A percentile compares a stretch with the other conserved stretches of the same genome.
Evolutionary conservation across 2,329 filamentous ascomycete species (phyloP).

Genomic region (Myriosclerotinia scirpicola): DNA sequence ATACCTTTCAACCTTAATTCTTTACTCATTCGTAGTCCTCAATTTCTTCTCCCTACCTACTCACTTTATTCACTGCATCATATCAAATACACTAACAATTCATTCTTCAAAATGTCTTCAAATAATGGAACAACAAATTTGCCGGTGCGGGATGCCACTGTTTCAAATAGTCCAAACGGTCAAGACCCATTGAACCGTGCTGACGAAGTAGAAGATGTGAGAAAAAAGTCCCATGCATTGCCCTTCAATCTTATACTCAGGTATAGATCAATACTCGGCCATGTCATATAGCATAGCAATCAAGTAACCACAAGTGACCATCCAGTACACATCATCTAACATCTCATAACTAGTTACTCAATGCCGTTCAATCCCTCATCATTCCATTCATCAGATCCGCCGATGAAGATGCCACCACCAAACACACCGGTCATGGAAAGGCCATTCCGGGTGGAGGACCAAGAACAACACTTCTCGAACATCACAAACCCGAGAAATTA

Average conservation of each 20-base stretch:
- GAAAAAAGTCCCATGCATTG: slow-evolving; percentile 28
- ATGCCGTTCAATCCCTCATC: slow-evolving; percentile 65
- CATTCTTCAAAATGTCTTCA: slow-evolving; percentile 17
- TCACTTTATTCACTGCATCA: neutral
- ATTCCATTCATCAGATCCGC: slow-evolving; percentile 70
- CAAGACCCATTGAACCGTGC: slow-evolving; percentile 41
- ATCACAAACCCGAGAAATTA: slow-evolving; percentile 58
- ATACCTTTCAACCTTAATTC: no score
- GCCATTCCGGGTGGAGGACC: slow-evolving; percentile 43
- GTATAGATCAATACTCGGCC: slow-evolving; percentile 3
- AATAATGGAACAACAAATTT: neutral
- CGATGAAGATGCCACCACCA: slow-evolving; percentile 60
- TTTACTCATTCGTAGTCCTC: no score
- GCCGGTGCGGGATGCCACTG: slow-evolving; percentile 25
- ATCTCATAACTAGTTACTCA: slow-evolving; percentile 57
- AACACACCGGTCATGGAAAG: slow-evolving; percentile 52
- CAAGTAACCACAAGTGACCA: neutral
- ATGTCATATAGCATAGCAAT: neutral
- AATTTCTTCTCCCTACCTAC: neutral
- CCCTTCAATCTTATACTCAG: neutral
- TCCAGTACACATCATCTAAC: slow-evolving; percentile 22
- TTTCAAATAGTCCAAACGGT: slow-evolving; percentile 1
- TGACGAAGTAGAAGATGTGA: slow-evolving; percentile 50
- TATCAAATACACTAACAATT: no score
- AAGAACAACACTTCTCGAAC: slow-evolving; percentile 63